Percentiles rank a stretch among this genome's conserved stretches.
Conservation (phyloP, 1,284 basidiomycete species). For the Ceratobasidium theobromae region DNA sequence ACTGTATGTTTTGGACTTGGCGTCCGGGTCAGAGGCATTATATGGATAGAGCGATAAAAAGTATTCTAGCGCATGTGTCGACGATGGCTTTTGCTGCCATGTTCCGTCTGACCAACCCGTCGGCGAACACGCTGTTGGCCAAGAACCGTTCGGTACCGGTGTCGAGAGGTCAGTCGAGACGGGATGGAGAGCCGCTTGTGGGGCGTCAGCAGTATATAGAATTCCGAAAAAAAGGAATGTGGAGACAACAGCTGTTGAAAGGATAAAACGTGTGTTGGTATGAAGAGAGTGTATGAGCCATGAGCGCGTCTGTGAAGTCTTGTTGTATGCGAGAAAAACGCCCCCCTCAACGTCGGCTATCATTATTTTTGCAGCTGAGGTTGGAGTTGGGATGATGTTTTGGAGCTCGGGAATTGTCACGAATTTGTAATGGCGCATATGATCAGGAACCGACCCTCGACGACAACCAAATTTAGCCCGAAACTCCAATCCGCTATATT, state of each 20-base stretch:
- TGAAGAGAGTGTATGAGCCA: not conserved
- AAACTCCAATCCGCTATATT: too few species aligned
- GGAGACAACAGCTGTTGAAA: constrained; percentile 9
- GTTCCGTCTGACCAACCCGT: constrained; percentile 30
- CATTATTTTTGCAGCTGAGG: not conserved
- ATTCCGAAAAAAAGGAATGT: constrained; percentile 3
- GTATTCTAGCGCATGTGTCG: constrained; percentile 15
- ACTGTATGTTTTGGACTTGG: not conserved
- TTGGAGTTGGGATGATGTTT: too few species aligned
- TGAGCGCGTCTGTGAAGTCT: not conserved
- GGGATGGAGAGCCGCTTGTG: not conserved
- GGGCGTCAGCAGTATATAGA: constrained; percentile 14
- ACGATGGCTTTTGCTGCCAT: constrained; percentile 30
- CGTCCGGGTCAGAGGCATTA: constrained; percentile 13
- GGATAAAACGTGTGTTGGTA: constrained; percentile 10
- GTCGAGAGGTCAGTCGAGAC: not conserved
- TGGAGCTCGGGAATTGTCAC: too few species aligned
- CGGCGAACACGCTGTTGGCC: constrained; percentile 32
- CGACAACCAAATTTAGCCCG: too few species aligned
- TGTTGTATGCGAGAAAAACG: not conserved
- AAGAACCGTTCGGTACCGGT: not conserved
- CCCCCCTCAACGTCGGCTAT: not conserved
- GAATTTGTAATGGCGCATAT: too few species aligned
- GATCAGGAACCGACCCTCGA: too few species aligned
- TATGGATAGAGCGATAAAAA: constrained; percentile 16